phyloP scores from a whole-genome alignment of 805 yeast genomes.

The Nematodospora valgi region DNA sequence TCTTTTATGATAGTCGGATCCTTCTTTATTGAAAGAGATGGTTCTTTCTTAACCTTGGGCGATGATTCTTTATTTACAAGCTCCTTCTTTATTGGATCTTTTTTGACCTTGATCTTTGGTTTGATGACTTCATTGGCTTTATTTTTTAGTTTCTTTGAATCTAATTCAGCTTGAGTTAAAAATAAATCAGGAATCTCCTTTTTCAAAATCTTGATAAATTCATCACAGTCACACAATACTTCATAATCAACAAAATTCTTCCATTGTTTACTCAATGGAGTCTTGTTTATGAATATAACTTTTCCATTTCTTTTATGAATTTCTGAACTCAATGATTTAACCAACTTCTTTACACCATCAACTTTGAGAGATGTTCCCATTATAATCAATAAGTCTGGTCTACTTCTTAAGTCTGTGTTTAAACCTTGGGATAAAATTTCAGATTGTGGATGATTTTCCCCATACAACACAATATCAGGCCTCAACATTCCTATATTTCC shows the following conservation, averaged over 20 bases:
- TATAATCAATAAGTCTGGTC: constrained; percentile 78
- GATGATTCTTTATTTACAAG: background rate
- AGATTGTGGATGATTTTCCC: constrained; percentile 88
- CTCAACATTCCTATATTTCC: constrained; percentile 72
- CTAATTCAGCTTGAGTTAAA: constrained; percentile 51
- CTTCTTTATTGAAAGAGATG: too few species aligned
- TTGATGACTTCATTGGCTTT: constrained; percentile 5
- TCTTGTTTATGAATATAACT: constrained; percentile 74
- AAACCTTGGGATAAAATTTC: constrained; percentile 74
- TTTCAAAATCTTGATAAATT: constrained; percentile 61
- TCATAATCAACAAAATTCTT: constrained; percentile 73
- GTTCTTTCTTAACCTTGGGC: constrained; percentile 2
- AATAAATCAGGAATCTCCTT: constrained; percentile 59
- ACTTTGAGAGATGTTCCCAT: constrained; percentile 93
- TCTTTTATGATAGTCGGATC: constrained; percentile 1
- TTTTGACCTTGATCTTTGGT: constrained; percentile 4
- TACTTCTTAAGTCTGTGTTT: constrained; percentile 57
- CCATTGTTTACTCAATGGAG: constrained; percentile 66
- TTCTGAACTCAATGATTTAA: constrained; percentile 57
- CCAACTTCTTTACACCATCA: constrained; percentile 81
- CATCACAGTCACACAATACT: constrained; percentile 76
- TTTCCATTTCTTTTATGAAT: constrained; percentile 71
- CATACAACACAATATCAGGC: constrained; percentile 89
- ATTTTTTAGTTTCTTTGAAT: constrained; percentile 34
- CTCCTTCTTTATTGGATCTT: constrained; percentile 5